Percentiles rank a stretch among this genome's conserved stretches.
Conservation (phyloP, 495 filamentous ascomycete species). For the Aspergillus homomorphus region DNA sequence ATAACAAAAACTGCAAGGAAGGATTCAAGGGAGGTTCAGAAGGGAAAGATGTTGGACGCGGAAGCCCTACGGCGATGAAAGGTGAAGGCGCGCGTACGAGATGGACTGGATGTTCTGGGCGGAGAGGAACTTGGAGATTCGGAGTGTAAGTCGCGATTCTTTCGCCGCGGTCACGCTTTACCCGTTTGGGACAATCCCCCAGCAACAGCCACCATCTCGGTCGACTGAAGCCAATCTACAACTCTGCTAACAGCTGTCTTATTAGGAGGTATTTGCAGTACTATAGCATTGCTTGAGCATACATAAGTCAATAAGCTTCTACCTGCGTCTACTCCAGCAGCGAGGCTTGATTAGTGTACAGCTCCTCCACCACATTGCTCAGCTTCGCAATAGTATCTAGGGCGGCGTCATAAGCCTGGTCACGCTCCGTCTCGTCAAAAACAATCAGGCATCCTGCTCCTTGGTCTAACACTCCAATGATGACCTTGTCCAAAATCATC, state of each 20-base stretch:
- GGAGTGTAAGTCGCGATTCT: constrained; percentile 35
- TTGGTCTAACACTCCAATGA: constrained; percentile 95
- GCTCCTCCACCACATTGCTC: constrained; percentile 93
- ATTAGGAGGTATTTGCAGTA: constrained; percentile 10
- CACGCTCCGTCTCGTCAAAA: constrained; percentile 88
- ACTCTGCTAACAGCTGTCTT: not conserved
- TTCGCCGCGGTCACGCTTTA: constrained; percentile 39
- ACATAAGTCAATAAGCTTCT: constrained; percentile 11
- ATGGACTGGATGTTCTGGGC: constrained; percentile 11
- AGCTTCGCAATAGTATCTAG: constrained; percentile 95
- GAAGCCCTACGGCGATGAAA: not conserved
- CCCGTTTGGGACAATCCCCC: constrained; percentile 30
- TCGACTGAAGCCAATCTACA: not conserved
- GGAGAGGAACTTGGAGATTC: constrained; percentile 1
- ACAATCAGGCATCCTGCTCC: constrained; percentile 96
- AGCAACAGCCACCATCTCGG: not conserved
- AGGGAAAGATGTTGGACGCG: not conserved
- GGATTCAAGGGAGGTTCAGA: not conserved
- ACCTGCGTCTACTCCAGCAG: constrained; percentile 71
- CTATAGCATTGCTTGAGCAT: constrained; percentile 24
- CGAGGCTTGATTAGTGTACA: constrained; percentile 97
- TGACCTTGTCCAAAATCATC: constrained; percentile 99
- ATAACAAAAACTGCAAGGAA: constrained; percentile 10
- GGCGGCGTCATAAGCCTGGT: constrained; percentile 91
- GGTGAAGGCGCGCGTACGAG: constrained; percentile 4